Evolutionary conservation across 2,329 filamentous ascomycete species (phyloP), one percentile per base, ranked within the genome.

Genomic region (Plenodomus biglobosus): DNA sequence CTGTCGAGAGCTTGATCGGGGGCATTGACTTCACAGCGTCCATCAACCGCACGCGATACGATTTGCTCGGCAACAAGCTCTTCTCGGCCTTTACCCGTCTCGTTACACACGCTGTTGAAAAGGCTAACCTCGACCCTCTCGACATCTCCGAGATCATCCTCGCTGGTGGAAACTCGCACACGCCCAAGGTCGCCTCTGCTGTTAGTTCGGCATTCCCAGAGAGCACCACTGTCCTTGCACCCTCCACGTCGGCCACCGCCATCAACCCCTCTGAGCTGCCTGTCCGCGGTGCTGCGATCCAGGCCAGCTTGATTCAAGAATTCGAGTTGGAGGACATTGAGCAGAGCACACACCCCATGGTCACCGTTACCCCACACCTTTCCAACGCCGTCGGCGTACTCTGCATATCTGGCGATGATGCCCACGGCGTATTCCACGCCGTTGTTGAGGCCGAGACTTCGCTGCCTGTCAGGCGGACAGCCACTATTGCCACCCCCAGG

Each of bases 101-200:
- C 48, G 86, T 96, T 48, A 85, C 92, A 73, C 82, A 87, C 59
- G 91, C 85, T 44, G 82, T 99, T 58, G 87, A 92, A 79, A 97
- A 97, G 82, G 94, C 94, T 39, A 87, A 85, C 32, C 82, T 99
- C 39, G 92, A 97, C 70, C 83, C 95, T 46, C 84, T 97, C 55
- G 92, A 99, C 71, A 84, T 99, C 49, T 88, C 96, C 69, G 91
- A 96, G 79, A 88, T 97, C 60, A 90, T 99, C 71, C 85, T 97
- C 62, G 88, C 89, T 40, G 94, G 94, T 60, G 94, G 94, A 65
- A 89, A 89, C 56, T 88, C 92, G 3, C 92, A 99, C 80, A 96
- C 90, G 1, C 94, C 94, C 55, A 91, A 92, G 76, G 88, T 97
- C 61, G 92, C 94, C 56, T 80, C 83, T 65, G 90, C 94, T 74